Evolutionary conservation across 441 rosid species (phyloP).

Genomic region (Populus hybrid): DNA sequence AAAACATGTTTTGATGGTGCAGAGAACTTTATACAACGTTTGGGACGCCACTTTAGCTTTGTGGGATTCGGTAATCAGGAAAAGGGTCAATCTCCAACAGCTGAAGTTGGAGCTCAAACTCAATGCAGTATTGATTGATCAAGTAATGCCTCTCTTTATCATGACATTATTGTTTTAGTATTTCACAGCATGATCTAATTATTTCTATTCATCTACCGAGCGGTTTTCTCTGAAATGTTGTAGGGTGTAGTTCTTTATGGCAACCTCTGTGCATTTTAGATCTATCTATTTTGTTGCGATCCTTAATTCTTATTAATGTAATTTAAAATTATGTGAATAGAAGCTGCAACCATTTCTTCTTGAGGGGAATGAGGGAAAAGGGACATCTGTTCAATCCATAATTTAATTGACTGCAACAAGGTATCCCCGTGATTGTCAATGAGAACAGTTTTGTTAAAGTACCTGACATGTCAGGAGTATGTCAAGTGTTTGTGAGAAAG

Average conservation of each 20-base stretch:
- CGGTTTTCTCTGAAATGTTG: not conserved
- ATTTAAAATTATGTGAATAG: not conserved
- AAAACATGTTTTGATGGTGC: constrained; percentile 7
- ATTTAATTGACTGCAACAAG: not conserved
- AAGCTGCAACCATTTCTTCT: not conserved
- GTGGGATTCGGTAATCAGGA: constrained; percentile 66
- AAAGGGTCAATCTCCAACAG: constrained; percentile 67
- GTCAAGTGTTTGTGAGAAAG: not conserved
- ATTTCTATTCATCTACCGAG: not conserved
- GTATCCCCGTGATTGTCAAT: not conserved
- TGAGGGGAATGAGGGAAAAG: not conserved
- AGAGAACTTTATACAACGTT: too few relatives aligned
- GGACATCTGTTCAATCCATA: not conserved
- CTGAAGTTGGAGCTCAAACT: constrained; percentile 74
- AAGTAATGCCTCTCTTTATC: constrained; percentile 45
- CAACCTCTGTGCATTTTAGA: not conserved
- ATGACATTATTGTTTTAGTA: not conserved
- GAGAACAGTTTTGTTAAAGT: not conserved
- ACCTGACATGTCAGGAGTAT: too few relatives aligned
- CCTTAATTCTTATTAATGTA: not conserved
- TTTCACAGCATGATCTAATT: not conserved
- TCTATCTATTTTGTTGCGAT: not conserved
- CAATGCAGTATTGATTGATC: constrained; percentile 58
- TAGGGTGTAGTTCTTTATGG: not conserved
- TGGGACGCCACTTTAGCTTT: constrained; percentile 65